Conservation (phyloP, 805 yeast genomes). For the Yamadazyma ubonensis region DNA sequence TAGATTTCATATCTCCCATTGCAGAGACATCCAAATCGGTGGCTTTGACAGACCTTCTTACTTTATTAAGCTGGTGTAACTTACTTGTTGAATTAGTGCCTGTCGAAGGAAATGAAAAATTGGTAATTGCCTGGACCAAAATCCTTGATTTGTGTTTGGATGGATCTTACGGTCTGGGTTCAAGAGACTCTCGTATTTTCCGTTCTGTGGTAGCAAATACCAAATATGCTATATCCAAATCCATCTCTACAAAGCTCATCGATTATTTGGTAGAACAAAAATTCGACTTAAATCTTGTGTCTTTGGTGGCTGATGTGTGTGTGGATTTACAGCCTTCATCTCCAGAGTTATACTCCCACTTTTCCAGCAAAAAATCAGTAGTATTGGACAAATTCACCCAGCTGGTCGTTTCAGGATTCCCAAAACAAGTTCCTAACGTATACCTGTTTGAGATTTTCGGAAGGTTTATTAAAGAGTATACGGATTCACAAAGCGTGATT, state of each 20-base stretch:
- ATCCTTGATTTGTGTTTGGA: conserved; percentile 11
- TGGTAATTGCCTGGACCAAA: neutral
- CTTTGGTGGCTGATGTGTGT: conserved; percentile 11
- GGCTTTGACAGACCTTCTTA: conserved; percentile 57
- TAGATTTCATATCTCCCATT: conserved; percentile 34
- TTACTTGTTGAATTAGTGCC: conserved; percentile 3
- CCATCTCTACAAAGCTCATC: conserved; percentile 5
- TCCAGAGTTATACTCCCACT: conserved; percentile 13
- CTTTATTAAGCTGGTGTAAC: conserved; percentile 54
- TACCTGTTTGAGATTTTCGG: conserved; percentile 38
- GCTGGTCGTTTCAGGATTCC: conserved; percentile 1
- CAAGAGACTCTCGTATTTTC: conserved; percentile 18
- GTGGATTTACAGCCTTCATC: conserved; percentile 16
- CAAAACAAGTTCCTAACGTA: conserved; percentile 41
- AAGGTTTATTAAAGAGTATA: conserved; percentile 44
- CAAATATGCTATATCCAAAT: conserved; percentile 16
- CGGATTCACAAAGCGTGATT: conserved; percentile 17
- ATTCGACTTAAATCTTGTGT: conserved; percentile 11
- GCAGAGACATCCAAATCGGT: conserved; percentile 19
- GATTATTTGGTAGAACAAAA: conserved; percentile 6
- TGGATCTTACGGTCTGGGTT: conserved; percentile 15
- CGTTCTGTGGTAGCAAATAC: conserved; percentile 30
- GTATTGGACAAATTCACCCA: conserved; percentile 2
- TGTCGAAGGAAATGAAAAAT: neutral
- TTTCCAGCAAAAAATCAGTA: conserved; percentile 1